Conservation (phyloP, 768 basidiomycete genomes). For the Termitomyces sp. region DNA sequence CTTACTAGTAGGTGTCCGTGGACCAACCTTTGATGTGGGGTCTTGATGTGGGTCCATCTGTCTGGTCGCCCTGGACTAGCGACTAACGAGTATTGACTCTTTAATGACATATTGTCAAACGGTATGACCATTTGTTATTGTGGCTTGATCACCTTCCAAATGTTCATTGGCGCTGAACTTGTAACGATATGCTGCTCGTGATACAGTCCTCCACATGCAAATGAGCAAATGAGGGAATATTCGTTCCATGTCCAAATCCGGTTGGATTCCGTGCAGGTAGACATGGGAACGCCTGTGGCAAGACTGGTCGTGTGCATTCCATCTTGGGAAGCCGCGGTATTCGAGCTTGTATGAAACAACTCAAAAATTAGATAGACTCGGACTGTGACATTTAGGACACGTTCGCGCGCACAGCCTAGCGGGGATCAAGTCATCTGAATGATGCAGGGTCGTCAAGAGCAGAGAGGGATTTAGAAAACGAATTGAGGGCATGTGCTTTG, state of each 20-base stretch:
- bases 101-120: background rate
- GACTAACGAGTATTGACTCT: no score
- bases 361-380: background rate
- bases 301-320: background rate
- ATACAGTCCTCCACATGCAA: no score
- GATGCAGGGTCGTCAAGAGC: constrained; percentile 3
- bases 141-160: background rate
- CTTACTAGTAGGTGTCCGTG: background rate
- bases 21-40: background rate
- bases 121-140: background rate
- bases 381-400: background rate
- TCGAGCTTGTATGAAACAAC: background rate
- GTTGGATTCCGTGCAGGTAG: background rate
- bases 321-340: background rate
- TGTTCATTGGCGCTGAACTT: background rate
- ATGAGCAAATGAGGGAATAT: background rate
- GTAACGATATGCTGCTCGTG: background rate
- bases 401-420: constrained; percentile 2
- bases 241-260: background rate
- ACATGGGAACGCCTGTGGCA: background rate
- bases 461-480: background rate
- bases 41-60: no score
- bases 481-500: constrained; percentile 1
- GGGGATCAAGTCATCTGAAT: constrained; percentile 4
- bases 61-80: background rate